Evolutionary conservation across 148 eudicot genomes (phyloP), one percentile per base, ranked within the genome.

Genomic region (Arctostaphylos glauca): DNA sequence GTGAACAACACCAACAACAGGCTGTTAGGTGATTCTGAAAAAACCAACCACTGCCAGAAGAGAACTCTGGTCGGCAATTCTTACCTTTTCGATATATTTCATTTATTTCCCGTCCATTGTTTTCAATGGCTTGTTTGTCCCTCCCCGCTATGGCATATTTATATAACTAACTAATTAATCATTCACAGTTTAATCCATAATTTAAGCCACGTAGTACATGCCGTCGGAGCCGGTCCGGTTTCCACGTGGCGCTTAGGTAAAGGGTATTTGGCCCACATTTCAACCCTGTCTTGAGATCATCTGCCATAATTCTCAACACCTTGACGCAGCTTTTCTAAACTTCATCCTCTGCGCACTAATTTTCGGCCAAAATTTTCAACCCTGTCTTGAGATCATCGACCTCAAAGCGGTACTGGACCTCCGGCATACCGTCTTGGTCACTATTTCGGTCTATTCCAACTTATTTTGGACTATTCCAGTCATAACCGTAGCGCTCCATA

Each of bases 1-100:
- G 97, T 92, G 94, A 90, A 88, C 81, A 88, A 92, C 93, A 88
- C 85, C 91, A 90, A 90, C 87, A 44, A 54, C 87, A n/a, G 38
- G 38, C 83, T 31, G 13, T 64, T 70, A 44, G 72, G 81, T 83
- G 74, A 88, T 81, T 83, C 85, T 83, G 9, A 60, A 9, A 66
- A 50, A 74, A 47, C 90, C 90, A 74, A 47, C 90, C 90, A 88
- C 77, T 86, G 83, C 85, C 82, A 18, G 90, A 92, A 88, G 93
- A 84, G 10, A 90, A 89, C 87, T 88, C 66, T 90, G 92, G 92
- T 88, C 94, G 93, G 90, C 94, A 87, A 77, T 88, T 80, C 62
- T 84, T 59, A 50, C 62, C 10, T 75, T 14, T 54, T 72, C 38
- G n/a, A 31, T 31, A 31, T 31, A 31, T 31, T 31, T 31, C 38